A percentile compares a stretch with the other conserved stretches of the same genome.
Conservation (phyloP, 805 yeast species). For the Pichia phayaonensis region DNA sequence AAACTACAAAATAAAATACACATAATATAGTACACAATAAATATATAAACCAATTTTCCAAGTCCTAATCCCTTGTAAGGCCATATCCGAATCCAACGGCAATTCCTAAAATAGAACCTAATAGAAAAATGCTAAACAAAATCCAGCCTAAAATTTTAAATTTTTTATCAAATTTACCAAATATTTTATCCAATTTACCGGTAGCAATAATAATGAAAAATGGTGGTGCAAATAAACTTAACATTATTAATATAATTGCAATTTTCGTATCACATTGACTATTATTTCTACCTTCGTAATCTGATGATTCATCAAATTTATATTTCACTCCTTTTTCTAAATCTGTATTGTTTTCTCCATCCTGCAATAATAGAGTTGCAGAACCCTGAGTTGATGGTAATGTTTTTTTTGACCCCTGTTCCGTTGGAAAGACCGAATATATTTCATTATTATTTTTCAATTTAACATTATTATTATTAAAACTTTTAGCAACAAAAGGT, state of each 20-base stretch:
- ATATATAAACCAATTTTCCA: no score
- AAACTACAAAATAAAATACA: background rate
- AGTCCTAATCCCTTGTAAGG: background rate
- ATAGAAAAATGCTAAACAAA: conserved; percentile 13
- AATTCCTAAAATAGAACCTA: conserved; percentile 19
- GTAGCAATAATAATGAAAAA: conserved; percentile 22
- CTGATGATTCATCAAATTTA: background rate
- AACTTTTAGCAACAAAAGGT: background rate
- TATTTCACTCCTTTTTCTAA: background rate
- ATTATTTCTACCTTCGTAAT: background rate
- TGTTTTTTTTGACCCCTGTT: background rate
- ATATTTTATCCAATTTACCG: conserved; percentile 21
- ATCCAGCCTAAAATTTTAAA: conserved; percentile 20
- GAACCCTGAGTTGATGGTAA: background rate
- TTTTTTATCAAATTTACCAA: conserved; percentile 18
- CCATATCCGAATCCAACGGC: conserved; percentile 25
- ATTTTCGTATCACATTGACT: background rate
- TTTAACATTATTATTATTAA: background rate
- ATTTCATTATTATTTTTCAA: no score
- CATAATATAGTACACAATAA: no score
- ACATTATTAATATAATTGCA: conserved; percentile 14
- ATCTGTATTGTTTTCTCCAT: background rate
- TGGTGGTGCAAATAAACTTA: conserved; percentile 24
- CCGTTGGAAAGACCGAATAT: background rate
- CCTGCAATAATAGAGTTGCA: background rate